phyloP scores from a whole-genome alignment of 2,329 filamentous ascomycete genomes.

The Neopestalotiopsis sp. region DNA sequence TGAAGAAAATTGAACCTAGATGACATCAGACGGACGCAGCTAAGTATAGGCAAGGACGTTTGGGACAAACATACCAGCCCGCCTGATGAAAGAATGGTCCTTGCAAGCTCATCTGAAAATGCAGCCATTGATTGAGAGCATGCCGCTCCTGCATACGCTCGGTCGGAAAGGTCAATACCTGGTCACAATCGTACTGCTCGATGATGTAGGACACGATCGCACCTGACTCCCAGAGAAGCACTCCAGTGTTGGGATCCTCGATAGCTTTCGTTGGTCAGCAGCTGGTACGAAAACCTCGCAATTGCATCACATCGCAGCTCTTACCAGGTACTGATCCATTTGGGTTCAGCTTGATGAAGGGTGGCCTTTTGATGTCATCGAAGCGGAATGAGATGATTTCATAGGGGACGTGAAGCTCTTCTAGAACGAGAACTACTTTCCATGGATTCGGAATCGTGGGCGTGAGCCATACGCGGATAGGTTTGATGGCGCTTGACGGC shows the following conservation, averaged over 20 bases:
- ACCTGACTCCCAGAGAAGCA: slow-evolving; percentile 53
- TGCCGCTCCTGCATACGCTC: slow-evolving; percentile 12
- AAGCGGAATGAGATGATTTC: background rate
- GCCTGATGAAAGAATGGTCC: slow-evolving; percentile 48
- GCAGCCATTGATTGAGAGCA: slow-evolving; percentile 44
- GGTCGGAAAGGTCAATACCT: too few species aligned
- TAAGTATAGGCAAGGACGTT: too few species aligned
- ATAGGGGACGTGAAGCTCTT: background rate
- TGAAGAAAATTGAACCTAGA: slow-evolving; percentile 34
- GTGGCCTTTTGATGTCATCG: background rate
- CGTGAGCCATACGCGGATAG: background rate
- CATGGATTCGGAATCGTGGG: background rate
- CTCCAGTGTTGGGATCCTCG: slow-evolving; percentile 46
- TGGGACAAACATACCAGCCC: slow-evolving; percentile 24
- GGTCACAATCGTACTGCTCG: slow-evolving; percentile 45
- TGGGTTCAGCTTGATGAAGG: background rate
- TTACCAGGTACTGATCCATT: background rate
- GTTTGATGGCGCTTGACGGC: background rate
- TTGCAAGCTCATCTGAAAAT: slow-evolving; percentile 45
- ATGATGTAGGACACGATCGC: slow-evolving; percentile 55
- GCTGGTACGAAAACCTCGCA: background rate
- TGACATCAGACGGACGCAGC: too few species aligned
- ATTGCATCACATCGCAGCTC: background rate
- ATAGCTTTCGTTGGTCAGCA: slow-evolving; percentile 24
- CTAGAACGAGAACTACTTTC: background rate